Conservation (phyloP, 164 flowering plant genomes). For the Annona squamosa region DNA sequence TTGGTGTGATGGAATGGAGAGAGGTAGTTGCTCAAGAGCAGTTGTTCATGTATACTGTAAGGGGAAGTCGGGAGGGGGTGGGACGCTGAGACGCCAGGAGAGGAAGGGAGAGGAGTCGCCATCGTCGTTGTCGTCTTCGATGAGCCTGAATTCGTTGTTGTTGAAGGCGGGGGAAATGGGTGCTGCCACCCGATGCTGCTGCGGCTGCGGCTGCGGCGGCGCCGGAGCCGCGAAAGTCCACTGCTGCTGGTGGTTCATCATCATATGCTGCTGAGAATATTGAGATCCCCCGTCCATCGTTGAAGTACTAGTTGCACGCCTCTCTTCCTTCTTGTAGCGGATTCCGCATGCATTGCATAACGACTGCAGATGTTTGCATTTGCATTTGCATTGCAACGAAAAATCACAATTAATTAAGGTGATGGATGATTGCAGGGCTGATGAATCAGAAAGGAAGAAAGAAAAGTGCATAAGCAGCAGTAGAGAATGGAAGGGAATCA, state of each 20-base stretch:
- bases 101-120: constrained; percentile 41
- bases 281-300: constrained; percentile 26
- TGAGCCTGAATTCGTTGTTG: constrained; percentile 49
- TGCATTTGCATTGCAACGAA: background rate
- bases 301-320: constrained; percentile 63
- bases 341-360: constrained; percentile 99
- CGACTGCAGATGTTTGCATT: constrained; percentile 43
- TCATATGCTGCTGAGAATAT: constrained; percentile 10
- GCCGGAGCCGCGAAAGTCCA: constrained; percentile 27
- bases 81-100: constrained; percentile 79
- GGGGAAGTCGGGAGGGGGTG: constrained; percentile 36
- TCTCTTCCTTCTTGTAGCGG: constrained; percentile 95
- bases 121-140: constrained; percentile 32
- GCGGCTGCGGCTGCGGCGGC: constrained; percentile 12
- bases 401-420: too few relatives aligned
- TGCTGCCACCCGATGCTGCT: constrained; percentile 33
- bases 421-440: background rate
- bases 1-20: too few relatives aligned
- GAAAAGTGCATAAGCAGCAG: background rate
- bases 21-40: too few relatives aligned
- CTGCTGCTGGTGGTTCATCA: constrained; percentile 18
- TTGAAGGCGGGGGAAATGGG: constrained; percentile 22
- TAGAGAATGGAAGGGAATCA: background rate
- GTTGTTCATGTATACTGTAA: background rate
- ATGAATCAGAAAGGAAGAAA: background rate